A percentile compares a stretch with the other conserved stretches of the same genome.
Evolutionary conservation across 2,329 filamentous ascomycete genomes (phyloP).

Genomic region (Colletotrichum horii): DNA sequence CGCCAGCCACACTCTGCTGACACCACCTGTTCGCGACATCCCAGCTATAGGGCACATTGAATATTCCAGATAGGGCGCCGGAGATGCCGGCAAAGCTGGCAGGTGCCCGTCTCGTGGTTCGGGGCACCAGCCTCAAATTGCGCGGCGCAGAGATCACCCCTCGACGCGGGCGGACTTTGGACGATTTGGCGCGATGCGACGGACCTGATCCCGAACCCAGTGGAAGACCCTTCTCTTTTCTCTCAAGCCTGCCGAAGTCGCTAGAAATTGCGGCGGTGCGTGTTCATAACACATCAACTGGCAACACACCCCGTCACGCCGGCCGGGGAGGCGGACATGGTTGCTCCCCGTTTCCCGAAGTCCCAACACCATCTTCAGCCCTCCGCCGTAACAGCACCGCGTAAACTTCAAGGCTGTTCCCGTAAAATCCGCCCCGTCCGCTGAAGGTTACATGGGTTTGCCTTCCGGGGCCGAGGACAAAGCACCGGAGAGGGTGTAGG

Average conservation of each 20-base stretch:
- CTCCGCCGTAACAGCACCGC: background rate
- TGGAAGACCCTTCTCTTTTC: background rate
- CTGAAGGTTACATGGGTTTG: background rate
- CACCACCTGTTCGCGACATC: background rate
- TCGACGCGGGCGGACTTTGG: background rate
- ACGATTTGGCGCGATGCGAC: background rate
- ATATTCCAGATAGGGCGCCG: background rate
- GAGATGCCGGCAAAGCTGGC: background rate
- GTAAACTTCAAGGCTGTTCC: background rate
- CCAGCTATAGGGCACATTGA: background rate
- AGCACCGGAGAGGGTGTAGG: background rate
- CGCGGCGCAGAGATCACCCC: background rate
- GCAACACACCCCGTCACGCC: background rate
- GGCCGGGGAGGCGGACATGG: conserved; percentile 11
- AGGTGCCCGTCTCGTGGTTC: background rate
- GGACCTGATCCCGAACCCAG: background rate
- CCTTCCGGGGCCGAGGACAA: background rate
- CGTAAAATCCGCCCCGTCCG: background rate
- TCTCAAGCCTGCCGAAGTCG: background rate
- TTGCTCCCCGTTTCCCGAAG: conserved; percentile 10
- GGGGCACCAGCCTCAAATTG: background rate
- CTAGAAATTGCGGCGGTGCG: conserved; percentile 9
- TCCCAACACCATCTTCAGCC: background rate
- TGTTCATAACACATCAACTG: background rate
- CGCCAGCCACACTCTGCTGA: background rate